phyloP scores from a whole-genome alignment of 345 rosid species.

The Carallia brachiata region DNA sequence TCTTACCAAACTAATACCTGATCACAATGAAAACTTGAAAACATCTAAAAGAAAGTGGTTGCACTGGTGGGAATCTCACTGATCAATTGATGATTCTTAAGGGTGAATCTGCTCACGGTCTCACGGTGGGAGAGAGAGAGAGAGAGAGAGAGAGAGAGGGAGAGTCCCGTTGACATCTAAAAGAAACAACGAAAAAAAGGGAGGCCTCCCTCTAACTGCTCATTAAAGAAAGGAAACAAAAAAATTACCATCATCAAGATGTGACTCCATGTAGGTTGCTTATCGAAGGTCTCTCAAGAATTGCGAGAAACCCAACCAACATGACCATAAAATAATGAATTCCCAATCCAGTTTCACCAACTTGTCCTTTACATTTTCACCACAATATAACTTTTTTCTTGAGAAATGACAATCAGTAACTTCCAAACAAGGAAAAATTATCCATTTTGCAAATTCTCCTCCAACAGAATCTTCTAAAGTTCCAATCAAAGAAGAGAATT shows the following conservation, averaged over 20 bases:
- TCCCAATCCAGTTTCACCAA: slow-evolving; percentile 12
- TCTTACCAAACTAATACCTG: slow-evolving; percentile 12
- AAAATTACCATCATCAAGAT: slow-evolving; percentile 8
- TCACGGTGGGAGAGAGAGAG: background rate
- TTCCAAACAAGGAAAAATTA: background rate
- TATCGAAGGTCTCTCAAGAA: slow-evolving; percentile 20
- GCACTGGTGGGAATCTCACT: slow-evolving; percentile 18
- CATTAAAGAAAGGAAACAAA: background rate
- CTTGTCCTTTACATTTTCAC: slow-evolving; percentile 10
- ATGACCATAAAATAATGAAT: slow-evolving; percentile 2
- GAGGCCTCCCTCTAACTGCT: slow-evolving; percentile 2
- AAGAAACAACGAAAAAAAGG: slow-evolving; percentile 6
- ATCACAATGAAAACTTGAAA: background rate
- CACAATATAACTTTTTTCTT: background rate
- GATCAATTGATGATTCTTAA: slow-evolving; percentile 3
- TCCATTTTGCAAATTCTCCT: background rate
- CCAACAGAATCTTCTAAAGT: background rate
- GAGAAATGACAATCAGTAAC: background rate
- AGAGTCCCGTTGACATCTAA: slow-evolving; percentile 14
- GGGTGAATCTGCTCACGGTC: background rate
- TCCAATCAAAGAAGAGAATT: background rate
- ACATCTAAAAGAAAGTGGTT: slow-evolving; percentile 12
- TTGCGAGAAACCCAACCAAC: slow-evolving; percentile 19
- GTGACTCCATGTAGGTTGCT: slow-evolving; percentile 10
- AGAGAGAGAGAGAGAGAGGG: slow-evolving; percentile 5